phyloP scores from a whole-genome alignment of 352 stramenopile genomes.

The Labyrinthula sp. region DNA sequence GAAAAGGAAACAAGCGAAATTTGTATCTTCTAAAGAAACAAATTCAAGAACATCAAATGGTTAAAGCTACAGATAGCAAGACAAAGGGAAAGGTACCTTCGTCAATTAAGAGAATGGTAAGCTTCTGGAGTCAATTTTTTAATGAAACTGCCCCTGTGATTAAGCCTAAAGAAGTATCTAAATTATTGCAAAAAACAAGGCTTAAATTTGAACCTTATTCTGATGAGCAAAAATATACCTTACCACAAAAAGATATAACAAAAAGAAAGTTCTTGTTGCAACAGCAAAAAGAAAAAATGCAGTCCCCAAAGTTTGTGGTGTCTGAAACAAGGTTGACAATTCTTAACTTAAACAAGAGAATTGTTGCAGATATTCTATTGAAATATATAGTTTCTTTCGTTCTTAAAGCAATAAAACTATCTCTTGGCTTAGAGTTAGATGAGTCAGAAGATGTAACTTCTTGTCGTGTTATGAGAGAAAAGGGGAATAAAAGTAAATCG shows the following conservation, averaged over 20 bases:
- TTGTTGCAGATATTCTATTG: constrained; percentile 46
- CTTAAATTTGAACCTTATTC: too few relatives aligned
- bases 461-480: background rate
- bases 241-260: constrained; percentile 56
- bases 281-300: constrained; percentile 67
- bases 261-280: constrained; percentile 52
- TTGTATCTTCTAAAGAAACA: background rate
- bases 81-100: too few relatives aligned
- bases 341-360: constrained; percentile 47
- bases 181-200: too few relatives aligned
- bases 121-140: too few relatives aligned
- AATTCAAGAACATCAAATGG: constrained; percentile 40
- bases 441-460: constrained; percentile 12
- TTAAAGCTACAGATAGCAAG: constrained; percentile 62
- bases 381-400: constrained; percentile 19
- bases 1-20: constrained; percentile 8
- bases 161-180: too few relatives aligned
- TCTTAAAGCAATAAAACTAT: constrained; percentile 1
- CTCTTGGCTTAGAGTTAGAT: constrained; percentile 4
- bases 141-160: too few relatives aligned
- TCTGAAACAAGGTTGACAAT: constrained; percentile 55
- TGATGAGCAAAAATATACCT: constrained; percentile 35
- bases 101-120: too few relatives aligned
- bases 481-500: constrained; percentile 1
- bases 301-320: constrained; percentile 64